Evolutionary conservation across 345 rosid species (phyloP).

Genomic region (Brassica rapa): DNA sequence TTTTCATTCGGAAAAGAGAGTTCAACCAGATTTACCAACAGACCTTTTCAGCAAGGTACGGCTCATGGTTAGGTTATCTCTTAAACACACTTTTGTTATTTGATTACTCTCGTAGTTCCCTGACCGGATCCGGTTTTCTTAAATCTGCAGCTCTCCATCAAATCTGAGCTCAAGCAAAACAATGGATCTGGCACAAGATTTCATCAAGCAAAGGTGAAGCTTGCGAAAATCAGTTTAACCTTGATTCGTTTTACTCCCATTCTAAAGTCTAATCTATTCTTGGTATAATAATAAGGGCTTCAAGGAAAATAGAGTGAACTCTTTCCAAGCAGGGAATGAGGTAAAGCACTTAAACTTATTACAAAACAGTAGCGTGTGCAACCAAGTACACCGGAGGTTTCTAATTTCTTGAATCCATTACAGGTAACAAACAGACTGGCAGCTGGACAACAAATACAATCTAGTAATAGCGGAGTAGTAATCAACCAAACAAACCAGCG

Average conservation of each 20-base stretch:
- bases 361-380: background rate
- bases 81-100: background rate
- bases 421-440: slow-evolving; percentile 41
- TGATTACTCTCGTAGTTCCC: background rate
- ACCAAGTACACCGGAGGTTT: background rate
- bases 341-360: slow-evolving; percentile 41
- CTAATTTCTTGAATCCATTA: background rate
- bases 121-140: background rate
- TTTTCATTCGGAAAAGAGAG: slow-evolving; percentile 62
- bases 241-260: background rate
- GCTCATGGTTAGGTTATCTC: background rate
- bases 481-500: slow-evolving; percentile 47
- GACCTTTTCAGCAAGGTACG: slow-evolving; percentile 93
- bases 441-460: slow-evolving; percentile 49
- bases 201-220: slow-evolving; percentile 61
- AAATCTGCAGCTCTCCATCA: slow-evolving; percentile 62
- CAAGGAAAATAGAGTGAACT: slow-evolving; percentile 79
- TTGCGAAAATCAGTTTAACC: slow-evolving; percentile 5
- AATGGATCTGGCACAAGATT: slow-evolving; percentile 49
- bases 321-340: slow-evolving; percentile 63
- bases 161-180: slow-evolving; percentile 55
- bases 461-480: slow-evolving; percentile 35
- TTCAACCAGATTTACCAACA: slow-evolving; percentile 60
- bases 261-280: slow-evolving; percentile 35
- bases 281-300: slow-evolving; percentile 59